Base-by-base conservation (phyloP, 495 filamentous ascomycete species). In the Cercophora scortea region DNA sequence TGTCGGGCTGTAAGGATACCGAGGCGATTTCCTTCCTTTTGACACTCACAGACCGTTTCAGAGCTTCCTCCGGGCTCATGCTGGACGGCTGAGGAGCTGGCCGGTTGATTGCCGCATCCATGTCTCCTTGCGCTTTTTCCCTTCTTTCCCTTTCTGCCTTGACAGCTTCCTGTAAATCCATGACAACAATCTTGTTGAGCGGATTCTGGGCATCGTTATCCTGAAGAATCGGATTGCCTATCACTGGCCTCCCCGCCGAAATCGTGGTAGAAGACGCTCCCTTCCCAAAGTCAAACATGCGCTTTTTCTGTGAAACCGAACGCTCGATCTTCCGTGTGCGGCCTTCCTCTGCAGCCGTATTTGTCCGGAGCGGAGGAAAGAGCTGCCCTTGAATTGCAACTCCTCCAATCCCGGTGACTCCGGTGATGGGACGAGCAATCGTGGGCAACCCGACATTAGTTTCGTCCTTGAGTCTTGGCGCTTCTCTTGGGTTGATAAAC, bases 141-240 rank as follows among this genome's bases (percentile, higher is more conserved):
- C 78, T 68, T 17, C 77, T 66, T 42, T 76, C 69, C 49, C 63
- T 70, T 48, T 79, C 78, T 13, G 73, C 69, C 16, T 46, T 54
- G 3, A 71, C 76, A 35, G 78, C 78, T 2, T 70, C 69, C 39
- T 67, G 59, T 40, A 81, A 54, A 45, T 73, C 75, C 42, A 79
- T 66, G 12, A 74, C 74, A 13, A 67, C 54, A 51, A 77, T 75
- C 55, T 68, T 68, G 57, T 65, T 65, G 45, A 79, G 53, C 11
- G 71, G 63, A 47, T 74, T 70, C 32, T 57, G 57, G 50, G 48
- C 53, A 34, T 64, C 64, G 40, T 68, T 61, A n/a, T 64, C 58
- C 52, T 71, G 61, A 38, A 76, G 50, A 46, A 81, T 64, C 19
- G 78, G 78, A n/a, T 70, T 65, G 18, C 77, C 74, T 45, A 81